Evolutionary conservation across 148 eudicot genomes (phyloP), one percentile per base, ranked within the genome.

Genomic region (Drosera capensis): DNA sequence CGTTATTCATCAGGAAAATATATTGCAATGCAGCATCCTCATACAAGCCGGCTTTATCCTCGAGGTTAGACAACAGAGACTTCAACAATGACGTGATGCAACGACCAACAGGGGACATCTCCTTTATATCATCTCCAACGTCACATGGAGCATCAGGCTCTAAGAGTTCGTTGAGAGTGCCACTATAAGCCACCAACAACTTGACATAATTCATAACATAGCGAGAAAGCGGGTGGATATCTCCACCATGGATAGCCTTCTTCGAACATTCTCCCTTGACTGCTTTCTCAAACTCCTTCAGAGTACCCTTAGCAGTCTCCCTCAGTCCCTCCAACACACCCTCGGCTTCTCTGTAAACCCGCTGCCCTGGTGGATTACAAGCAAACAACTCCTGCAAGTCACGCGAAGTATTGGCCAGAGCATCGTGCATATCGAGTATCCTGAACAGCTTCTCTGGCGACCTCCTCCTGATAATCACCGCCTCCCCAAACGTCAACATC

Each of bases 131-230:
- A 17, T 49, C 62, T 15, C 52, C 49, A 50, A 54, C 58, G 46
- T 48, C 56, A 43, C 37, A 23, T 22, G 23, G 20, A 9, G 43
- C 38, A 37, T 59, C 70, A 21, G 39, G 48, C 8, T 62, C 72
- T 52, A 90, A 50, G 7, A 90, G 68, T 25, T 49, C 49, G 65
- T 80, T 75, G 36, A 90, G 51, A 9, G 88, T 62, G 28, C 60
- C 67, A 49, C 85, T 67, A 41, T 90, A 90, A 73, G 80, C 99
- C 28, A 75, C 93, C 34, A 90, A 57, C 55, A 90, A 67, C 46
- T 68, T 85, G 14, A 73, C 73, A 61, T 92, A 92, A 64, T 92
- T 92, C 99, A 92, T 85, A 14, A 85, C 95, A 62, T 92, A 92
- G 0, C 99, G 67, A 0, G 86, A 60, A 39, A 92, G 46, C 0